phyloP scores from a whole-genome alignment of 495 filamentous ascomycete genomes.

The Paragyromitra xinjiangensis region DNA sequence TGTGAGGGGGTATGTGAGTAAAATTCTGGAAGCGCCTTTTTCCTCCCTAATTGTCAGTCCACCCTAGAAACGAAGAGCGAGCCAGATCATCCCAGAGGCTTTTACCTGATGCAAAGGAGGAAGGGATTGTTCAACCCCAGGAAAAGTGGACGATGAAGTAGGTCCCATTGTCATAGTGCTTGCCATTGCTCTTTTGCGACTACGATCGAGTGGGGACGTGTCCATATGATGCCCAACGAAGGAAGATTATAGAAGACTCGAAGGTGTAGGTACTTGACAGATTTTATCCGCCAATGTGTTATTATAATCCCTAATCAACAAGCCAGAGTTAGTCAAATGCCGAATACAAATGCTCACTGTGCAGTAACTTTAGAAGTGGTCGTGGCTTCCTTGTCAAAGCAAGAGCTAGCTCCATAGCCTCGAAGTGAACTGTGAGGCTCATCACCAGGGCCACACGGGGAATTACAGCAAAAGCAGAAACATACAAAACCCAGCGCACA shows the following conservation, averaged over 20 bases:
- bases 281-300: constrained; percentile 46
- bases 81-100: constrained; percentile 11
- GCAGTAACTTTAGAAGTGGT: constrained; percentile 31
- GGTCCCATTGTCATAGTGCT: constrained; percentile 55
- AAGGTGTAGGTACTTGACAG: constrained; percentile 47
- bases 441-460: constrained; percentile 12
- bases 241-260: constrained; percentile 34
- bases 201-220: constrained; percentile 48
- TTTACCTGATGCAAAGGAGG: constrained; percentile 56
- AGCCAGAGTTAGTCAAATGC: constrained; percentile 46
- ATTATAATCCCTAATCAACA: constrained; percentile 45
- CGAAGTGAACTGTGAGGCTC: constrained; percentile 34
- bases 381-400: constrained; percentile 43
- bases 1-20: constrained; percentile 52
- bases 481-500: constrained; percentile 40
- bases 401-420: constrained; percentile 32
- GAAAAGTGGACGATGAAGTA: constrained; percentile 27
- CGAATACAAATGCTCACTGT: constrained; percentile 30
- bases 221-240: constrained; percentile 53
- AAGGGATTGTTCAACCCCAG: constrained; percentile 52
- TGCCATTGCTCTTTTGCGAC: constrained; percentile 52
- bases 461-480: constrained; percentile 46
- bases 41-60: constrained; percentile 26
- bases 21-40: constrained; percentile 56
- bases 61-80: constrained; percentile 10